These are phyloP conservation scores for Apiotrichum brassicae DNA, from an alignment of 1,284 basidiomycete species.

Conservation along the genomic window DNA sequence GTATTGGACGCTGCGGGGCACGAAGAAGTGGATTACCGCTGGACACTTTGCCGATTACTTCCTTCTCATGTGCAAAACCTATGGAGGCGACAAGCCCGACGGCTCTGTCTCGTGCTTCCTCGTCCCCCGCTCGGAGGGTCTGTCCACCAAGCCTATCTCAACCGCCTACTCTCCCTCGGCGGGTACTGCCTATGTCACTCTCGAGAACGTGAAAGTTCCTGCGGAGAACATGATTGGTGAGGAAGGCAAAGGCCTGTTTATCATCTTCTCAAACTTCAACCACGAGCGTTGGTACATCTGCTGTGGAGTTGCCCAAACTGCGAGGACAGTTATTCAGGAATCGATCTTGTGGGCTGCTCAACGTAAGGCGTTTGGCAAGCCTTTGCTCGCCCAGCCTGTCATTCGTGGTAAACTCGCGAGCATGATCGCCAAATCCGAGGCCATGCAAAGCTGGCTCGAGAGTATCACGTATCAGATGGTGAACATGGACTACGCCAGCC, in stretches of 20 bases:
- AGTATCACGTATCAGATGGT: constrained; percentile 86
- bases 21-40: constrained; percentile 91
- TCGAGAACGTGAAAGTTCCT: constrained; percentile 79
- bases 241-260: constrained; percentile 73
- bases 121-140: constrained; percentile 66
- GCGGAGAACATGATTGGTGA: constrained; percentile 78
- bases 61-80: constrained; percentile 31
- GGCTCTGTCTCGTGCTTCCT: constrained; percentile 80
- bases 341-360: constrained; percentile 60
- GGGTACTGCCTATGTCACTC: constrained; percentile 75
- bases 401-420: constrained; percentile 65
- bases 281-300: constrained; percentile 44
- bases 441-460: constrained; percentile 81
- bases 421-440: constrained; percentile 79
- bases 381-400: constrained; percentile 72
- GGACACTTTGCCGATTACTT: constrained; percentile 53
- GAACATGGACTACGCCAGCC: constrained; percentile 70
- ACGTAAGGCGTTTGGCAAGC: constrained; percentile 78
- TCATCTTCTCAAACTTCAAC: constrained; percentile 55
- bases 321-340: constrained; percentile 43
- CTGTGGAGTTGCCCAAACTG: constrained; percentile 34
- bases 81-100: constrained; percentile 45
- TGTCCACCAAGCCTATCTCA: constrained; percentile 79
- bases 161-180: constrained; percentile 75
- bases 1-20: constrained; percentile 74